phyloP scores from a whole-genome alignment of 768 basidiomycete genomes.

The Pleurotus cornucopiae region DNA sequence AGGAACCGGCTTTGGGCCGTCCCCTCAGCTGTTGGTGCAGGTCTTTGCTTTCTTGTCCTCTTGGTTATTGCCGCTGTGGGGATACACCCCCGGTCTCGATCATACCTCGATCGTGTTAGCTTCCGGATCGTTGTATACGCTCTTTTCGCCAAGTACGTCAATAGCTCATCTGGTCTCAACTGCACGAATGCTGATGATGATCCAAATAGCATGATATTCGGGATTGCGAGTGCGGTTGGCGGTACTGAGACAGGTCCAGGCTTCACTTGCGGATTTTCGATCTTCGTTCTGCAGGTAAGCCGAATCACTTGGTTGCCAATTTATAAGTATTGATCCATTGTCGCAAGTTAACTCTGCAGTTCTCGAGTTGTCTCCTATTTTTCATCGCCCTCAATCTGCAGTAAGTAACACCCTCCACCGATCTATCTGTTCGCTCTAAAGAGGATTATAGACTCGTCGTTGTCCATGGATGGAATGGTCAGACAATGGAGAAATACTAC shows the following conservation, averaged over 20 bases:
- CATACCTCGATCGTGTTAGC: slow-evolving; percentile 16
- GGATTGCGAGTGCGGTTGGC: too few species aligned
- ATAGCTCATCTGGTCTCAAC: neutral
- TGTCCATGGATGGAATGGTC: slow-evolving; percentile 13
- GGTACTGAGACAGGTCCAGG: neutral
- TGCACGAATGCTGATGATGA: too few species aligned
- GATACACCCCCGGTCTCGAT: slow-evolving; percentile 10
- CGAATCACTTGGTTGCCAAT: neutral
- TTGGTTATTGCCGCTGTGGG: slow-evolving; percentile 12
- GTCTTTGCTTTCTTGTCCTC: slow-evolving; percentile 14
- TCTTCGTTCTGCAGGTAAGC: slow-evolving; percentile 16
- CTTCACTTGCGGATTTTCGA: slow-evolving; percentile 13
- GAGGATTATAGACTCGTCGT: slow-evolving; percentile 14
- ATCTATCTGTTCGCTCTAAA: neutral
- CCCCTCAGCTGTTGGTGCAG: neutral
- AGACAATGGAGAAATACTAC: slow-evolving; percentile 17
- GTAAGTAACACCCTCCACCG: slow-evolving; percentile 1
- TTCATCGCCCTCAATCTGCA: slow-evolving; percentile 17
- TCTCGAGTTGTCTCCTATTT: slow-evolving; percentile 18
- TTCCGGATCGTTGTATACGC: slow-evolving; percentile 16
- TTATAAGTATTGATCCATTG: neutral
- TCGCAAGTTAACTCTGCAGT: slow-evolving; percentile 14
- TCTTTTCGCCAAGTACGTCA: slow-evolving; percentile 15
- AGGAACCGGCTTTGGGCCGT: neutral
- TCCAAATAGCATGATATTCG: too few species aligned